These are phyloP conservation scores for Thelonectria rubi DNA, from an alignment of 2,329 filamentous ascomycete genomes.

Conservation along the genomic window DNA sequence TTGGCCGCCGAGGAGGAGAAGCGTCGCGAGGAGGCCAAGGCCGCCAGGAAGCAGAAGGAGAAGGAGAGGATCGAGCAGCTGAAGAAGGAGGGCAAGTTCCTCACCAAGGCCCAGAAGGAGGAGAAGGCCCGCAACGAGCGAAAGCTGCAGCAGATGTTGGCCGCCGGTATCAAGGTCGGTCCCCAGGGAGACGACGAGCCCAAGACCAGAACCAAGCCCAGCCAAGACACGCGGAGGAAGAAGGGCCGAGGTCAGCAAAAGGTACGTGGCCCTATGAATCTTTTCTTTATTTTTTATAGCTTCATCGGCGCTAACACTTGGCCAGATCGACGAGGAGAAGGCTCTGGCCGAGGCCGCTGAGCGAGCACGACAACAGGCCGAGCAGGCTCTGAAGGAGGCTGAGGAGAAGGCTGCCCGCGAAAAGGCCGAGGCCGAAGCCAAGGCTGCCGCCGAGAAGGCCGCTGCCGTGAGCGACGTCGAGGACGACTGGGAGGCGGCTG, in stretches of 20 bases:
- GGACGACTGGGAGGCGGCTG: slow-evolving; percentile 90
- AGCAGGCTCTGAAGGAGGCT: slow-evolving; percentile 70
- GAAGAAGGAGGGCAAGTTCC: slow-evolving; percentile 86
- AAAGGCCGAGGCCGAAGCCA: slow-evolving; percentile 65
- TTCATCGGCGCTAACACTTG: slow-evolving; percentile 21
- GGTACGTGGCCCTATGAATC: slow-evolving; percentile 52
- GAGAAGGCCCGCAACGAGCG: slow-evolving; percentile 81
- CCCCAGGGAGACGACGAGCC: slow-evolving; percentile 66
- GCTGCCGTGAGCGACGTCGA: slow-evolving; percentile 69
- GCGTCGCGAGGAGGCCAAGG: slow-evolving; percentile 76
- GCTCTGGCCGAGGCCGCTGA: slow-evolving; percentile 81
- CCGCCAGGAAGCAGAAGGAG: slow-evolving; percentile 84
- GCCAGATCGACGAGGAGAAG: slow-evolving; percentile 77
- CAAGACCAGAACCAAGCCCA: slow-evolving; percentile 86
- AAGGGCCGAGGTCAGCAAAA: slow-evolving; percentile 67
- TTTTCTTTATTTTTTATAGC: neutral
- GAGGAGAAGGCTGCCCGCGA: slow-evolving; percentile 67
- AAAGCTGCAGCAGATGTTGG: slow-evolving; percentile 86
- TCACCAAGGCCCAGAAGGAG: slow-evolving; percentile 87
- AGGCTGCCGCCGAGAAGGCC: slow-evolving; percentile 63
- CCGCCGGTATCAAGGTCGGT: slow-evolving; percentile 77
- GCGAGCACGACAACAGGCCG: slow-evolving; percentile 73
- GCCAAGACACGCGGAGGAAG: slow-evolving; percentile 84
- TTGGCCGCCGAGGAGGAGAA: slow-evolving; percentile 72
- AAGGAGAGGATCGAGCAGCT: slow-evolving; percentile 87